phyloP scores from a whole-genome alignment of 495 filamentous ascomycete genomes.

The Annulohypoxylon moriforme region DNA sequence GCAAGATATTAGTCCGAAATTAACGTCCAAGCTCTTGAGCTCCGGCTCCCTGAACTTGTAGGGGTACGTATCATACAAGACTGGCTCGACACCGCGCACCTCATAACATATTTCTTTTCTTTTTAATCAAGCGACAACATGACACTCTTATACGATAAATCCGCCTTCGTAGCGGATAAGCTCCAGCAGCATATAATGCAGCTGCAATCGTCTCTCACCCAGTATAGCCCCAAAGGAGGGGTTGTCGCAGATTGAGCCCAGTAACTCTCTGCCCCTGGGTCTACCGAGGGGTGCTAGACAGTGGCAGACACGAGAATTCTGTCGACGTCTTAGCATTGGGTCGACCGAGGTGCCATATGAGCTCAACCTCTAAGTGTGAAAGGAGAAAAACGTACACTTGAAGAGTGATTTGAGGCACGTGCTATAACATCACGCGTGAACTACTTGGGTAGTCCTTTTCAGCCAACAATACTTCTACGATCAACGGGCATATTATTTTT shows the following conservation, averaged over 20 bases:
- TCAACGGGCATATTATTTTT: not conserved
- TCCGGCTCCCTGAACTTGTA: not conserved
- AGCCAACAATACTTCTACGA: slow-evolving; percentile 1
- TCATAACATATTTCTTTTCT: slow-evolving; percentile 8
- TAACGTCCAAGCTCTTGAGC: slow-evolving; percentile 21
- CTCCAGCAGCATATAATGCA: slow-evolving; percentile 50
- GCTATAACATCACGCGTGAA: slow-evolving; percentile 6
- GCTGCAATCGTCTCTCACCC: slow-evolving; percentile 50
- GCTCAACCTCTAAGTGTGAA: slow-evolving; percentile 19
- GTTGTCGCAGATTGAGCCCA: slow-evolving; percentile 65
- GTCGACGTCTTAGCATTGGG: slow-evolving; percentile 37
- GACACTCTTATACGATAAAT: slow-evolving; percentile 36
- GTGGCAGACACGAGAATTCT: slow-evolving; percentile 13
- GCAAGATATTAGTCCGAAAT: slow-evolving; percentile 28
- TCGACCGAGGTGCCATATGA: slow-evolving; percentile 46
- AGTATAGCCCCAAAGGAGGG: slow-evolving; percentile 81
- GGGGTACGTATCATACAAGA: slow-evolving; percentile 13
- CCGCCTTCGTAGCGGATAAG: slow-evolving; percentile 47
- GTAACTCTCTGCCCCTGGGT: slow-evolving; percentile 52
- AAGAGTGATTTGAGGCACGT: not conserved
- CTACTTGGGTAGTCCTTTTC: not conserved
- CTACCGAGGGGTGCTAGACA: slow-evolving; percentile 40
- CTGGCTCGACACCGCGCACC: slow-evolving; percentile 21
- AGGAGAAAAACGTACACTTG: not conserved
- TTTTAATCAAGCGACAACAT: slow-evolving; percentile 38